Percentiles rank a stretch among this genome's conserved stretches.
These are phyloP conservation scores for Yamadazyma takamatsuzukensis DNA, from an alignment of 805 yeast genomes.

Conservation along the genomic window DNA sequence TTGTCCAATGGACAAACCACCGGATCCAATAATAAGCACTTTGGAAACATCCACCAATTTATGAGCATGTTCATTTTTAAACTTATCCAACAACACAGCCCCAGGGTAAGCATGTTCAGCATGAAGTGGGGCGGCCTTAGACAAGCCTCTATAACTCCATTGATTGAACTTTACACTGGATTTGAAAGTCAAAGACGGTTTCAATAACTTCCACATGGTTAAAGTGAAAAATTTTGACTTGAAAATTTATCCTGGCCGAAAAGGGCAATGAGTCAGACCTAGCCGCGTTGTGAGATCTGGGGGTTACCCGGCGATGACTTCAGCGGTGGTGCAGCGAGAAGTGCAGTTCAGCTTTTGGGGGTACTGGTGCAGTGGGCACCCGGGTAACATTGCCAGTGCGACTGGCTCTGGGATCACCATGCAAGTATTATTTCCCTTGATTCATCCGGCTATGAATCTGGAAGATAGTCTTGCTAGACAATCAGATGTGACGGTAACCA, in stretches of 20 bases:
- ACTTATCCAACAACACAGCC: constrained; percentile 53
- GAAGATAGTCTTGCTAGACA: constrained; percentile 58
- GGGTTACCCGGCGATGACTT: constrained; percentile 14
- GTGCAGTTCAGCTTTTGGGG: no score
- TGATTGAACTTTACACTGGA: background rate
- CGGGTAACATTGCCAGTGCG: background rate
- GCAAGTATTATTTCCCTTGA: background rate
- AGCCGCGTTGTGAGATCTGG: constrained; percentile 17
- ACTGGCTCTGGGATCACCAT: background rate
- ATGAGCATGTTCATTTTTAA: constrained; percentile 53
- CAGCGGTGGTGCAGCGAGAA: no score
- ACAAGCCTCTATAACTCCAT: no score
- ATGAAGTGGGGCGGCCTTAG: background rate
- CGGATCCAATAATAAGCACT: constrained; percentile 93
- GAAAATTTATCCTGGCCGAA: constrained; percentile 11
- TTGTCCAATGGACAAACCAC: constrained; percentile 98
- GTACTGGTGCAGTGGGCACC: no score
- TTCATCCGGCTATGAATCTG: constrained; percentile 13
- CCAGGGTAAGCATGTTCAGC: constrained; percentile 47
- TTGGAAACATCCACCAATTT: constrained; percentile 77
- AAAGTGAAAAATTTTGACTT: constrained; percentile 8
- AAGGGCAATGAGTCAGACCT: constrained; percentile 14
- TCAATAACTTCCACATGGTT: background rate
- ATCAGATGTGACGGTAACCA: constrained; percentile 57
- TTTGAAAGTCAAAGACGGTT: background rate